A percentile compares a stretch with the other conserved stretches of the same genome.
Evolutionary conservation across 2,329 filamentous ascomycete genomes (phyloP).

Genomic region (Talaromyces pinophilus): DNA sequence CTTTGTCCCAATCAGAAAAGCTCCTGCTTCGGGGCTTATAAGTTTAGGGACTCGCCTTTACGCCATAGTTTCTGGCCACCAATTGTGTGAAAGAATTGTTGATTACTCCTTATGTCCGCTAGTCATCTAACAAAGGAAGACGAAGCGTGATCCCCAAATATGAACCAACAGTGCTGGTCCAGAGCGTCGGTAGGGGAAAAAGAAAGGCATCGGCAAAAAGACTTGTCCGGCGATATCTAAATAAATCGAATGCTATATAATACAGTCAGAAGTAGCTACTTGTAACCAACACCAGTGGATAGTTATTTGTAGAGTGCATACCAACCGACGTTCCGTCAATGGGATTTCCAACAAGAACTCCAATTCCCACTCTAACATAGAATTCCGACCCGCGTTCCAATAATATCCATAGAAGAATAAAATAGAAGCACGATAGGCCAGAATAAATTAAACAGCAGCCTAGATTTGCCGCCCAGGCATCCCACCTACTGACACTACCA

Average conservation of each 20-base stretch:
- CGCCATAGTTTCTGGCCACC: neutral
- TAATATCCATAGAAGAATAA: slow-evolving; percentile 52
- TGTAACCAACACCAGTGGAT: slow-evolving; percentile 33
- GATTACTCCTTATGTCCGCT: neutral
- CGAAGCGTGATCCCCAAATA: neutral
- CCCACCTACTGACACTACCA: slow-evolving; percentile 39
- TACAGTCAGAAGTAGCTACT: slow-evolving; percentile 17
- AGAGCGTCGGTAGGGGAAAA: neutral
- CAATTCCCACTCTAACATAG: slow-evolving; percentile 48
- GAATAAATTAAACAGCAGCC: slow-evolving; percentile 55
- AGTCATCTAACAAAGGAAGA: neutral
- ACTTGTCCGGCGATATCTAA: neutral
- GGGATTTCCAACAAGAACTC: slow-evolving; percentile 32
- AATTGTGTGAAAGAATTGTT: neutral
- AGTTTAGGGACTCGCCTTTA: neutral
- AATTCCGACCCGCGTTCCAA: slow-evolving; percentile 60
- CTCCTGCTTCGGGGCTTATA: neutral
- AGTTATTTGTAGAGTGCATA: slow-evolving; percentile 26
- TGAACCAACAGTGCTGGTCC: neutral
- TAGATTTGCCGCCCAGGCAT: slow-evolving; percentile 46
- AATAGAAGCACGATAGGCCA: slow-evolving; percentile 47
- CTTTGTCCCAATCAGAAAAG: neutral
- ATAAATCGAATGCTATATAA: no score
- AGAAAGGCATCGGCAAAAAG: neutral
- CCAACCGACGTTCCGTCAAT: slow-evolving; percentile 32